Conservation (phyloP, 208 protist genomes). For the Trichomonas tenax region DNA sequence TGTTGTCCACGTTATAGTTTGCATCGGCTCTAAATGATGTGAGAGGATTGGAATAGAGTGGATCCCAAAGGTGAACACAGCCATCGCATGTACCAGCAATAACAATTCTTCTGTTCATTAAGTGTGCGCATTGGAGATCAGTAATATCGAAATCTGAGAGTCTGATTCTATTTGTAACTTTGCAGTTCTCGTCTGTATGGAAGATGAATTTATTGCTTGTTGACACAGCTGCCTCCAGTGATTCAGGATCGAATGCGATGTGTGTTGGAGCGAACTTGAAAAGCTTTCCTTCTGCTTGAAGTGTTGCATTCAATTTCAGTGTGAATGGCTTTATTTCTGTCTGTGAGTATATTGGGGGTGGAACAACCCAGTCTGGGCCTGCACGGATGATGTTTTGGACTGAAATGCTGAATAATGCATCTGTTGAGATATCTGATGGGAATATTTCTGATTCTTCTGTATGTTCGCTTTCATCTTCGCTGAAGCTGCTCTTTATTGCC, state of each 20-base stretch:
- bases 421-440: neutral
- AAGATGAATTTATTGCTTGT: neutral
- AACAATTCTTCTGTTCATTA: neutral
- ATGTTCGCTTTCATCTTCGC: neutral
- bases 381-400: neutral
- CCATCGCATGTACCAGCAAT: neutral
- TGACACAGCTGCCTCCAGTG: neutral
- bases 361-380: neutral
- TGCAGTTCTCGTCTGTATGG: neutral
- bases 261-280: neutral
- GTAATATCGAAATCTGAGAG: neutral
- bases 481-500: neutral
- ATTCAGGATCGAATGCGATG: neutral
- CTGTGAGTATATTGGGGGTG: no score
- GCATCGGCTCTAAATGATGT: neutral
- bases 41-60: neutral
- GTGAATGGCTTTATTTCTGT: neutral
- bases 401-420: neutral
- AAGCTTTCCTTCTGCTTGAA: neutral
- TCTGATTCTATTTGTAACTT: neutral
- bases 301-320: neutral
- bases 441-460: neutral
- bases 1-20: neutral
- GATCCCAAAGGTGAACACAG: neutral
- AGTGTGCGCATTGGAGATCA: neutral